Percentiles rank a stretch among this genome's conserved stretches.
phyloP scores from a whole-genome alignment of 208 protist genomes.

The Trypanosoma conorhini region DNA sequence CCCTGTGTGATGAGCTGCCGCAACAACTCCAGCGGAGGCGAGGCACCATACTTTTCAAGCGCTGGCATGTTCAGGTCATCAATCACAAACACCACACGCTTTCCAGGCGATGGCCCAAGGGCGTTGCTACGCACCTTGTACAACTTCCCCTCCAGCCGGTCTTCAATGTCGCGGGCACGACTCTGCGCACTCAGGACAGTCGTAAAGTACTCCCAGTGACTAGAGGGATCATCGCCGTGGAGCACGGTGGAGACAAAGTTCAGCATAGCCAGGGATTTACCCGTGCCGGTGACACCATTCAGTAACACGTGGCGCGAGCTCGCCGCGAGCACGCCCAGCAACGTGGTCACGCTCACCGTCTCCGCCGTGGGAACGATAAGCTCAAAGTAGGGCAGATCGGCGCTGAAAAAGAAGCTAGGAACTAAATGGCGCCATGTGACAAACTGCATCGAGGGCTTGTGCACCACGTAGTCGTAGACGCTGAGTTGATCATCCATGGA shows the following conservation, averaged over 20 bases:
- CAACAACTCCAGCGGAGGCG: constrained; percentile 95
- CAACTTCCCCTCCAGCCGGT: constrained; percentile 94
- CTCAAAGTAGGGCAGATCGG: constrained; percentile 90
- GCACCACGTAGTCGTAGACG: constrained; percentile 95
- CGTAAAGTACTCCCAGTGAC: constrained; percentile 85
- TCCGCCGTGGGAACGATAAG: constrained; percentile 96
- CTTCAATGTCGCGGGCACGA: constrained; percentile 89
- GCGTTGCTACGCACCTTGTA: constrained; percentile 91
- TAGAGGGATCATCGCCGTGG: constrained; percentile 72
- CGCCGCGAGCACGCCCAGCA: constrained; percentile 77
- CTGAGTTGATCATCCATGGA: constrained; percentile 44
- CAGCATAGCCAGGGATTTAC: constrained; percentile 90
- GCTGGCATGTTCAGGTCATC: constrained; percentile 97
- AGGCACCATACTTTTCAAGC: constrained; percentile 94
- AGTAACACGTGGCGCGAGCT: constrained; percentile 86
- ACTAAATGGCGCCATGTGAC: constrained; percentile 92
- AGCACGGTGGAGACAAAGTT: constrained; percentile 72
- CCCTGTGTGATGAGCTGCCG: constrained; percentile 95
- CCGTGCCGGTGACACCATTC: constrained; percentile 95
- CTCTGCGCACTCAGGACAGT: constrained; percentile 95
- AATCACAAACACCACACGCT: constrained; percentile 92
- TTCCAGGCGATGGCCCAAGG: constrained; percentile 88
- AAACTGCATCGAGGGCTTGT: constrained; percentile 84
- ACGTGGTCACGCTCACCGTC: constrained; percentile 82
- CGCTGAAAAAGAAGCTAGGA: constrained; percentile 89